Base-by-base conservation (phyloP, 139 green algal genomes). In the Limnomonas spitsbergensis region DNA sequence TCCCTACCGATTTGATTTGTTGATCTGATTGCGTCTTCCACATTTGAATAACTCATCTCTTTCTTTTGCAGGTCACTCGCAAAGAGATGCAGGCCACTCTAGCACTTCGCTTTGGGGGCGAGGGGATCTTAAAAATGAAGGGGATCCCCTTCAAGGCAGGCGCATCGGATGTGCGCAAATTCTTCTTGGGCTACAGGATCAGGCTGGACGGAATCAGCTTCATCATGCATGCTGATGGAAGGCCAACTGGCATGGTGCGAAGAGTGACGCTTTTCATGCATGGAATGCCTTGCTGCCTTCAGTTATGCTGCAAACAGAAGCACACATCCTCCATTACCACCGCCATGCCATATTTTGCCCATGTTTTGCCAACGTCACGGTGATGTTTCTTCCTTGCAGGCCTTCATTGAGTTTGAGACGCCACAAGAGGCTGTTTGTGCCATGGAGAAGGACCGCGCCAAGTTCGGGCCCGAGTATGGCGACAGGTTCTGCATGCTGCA, bases 381-480 rank as follows among this genome's bases (percentile, higher is more conserved):
- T n/a, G n/a, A n/a, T n/a, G n/a, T n/a, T n/a, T n/a, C n/a, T n/a
- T n/a, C 20, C 47, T 61, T 61, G 47, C 47, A 61, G 47, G 73
- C 73, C 4, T 78, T 94, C 84, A 93, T 95, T 27, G 93, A 97
- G 89, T 97, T 97, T 88, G 89, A 92, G 73, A 90, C 81, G 1
- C 85, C 73, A 9, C 73, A 88, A 68, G 90, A 94, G 73, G 90
- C 90, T 1, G 80, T 87, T 34, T 75, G 85, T 7, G 90, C 89
- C 0, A 86, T 94, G 89, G 86, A 92, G 80, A 91, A 89, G 73
- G 85, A 94, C 85, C 83, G 88, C 2, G 86, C 87, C 73, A 89
- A 88, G 79, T 91, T 94, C 81, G 90, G 90, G 0, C 83, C 83
- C 0, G 89, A 92, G 53, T 93, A 91, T 68, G 89, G 90, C 2